Evolutionary conservation across 352 stramenopile species (phyloP), one percentile per base, ranked within the genome.

Genomic region (Pythium aquatile): DNA sequence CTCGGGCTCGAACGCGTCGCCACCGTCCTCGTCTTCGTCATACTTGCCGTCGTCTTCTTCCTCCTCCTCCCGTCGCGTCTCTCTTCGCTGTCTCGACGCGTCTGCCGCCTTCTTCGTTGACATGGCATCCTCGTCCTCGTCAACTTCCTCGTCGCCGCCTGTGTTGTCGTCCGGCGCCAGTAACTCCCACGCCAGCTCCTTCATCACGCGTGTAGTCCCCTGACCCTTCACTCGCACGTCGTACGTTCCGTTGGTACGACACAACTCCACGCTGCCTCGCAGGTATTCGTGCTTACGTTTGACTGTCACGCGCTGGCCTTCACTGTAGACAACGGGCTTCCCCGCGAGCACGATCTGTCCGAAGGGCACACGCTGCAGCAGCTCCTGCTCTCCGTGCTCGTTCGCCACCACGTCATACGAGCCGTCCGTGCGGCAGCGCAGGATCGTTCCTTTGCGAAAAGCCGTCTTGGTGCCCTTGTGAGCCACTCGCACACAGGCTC

Each of bases 391-490:
- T 10, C 74, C 76, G 28, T 78, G 72, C 26, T 92, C 72, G 51
- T 87, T 70, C 7, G 84, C 61, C 14, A 83, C 59, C 29, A 94
- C 64, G 64, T 91, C 81, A 26, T 81, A 90, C 9, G 76, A 91
- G 58, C 76, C 73, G 48, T 94, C 74, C 1, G 75, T 79, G 8
- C 79, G 74, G 29, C 78, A 89, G 29, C 63, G 60, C 29, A 79
- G 32, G 20, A 94, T 83, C 48, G 77, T 81, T 1, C 76, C 85
- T 17, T 71, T 63, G 1, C 78, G 74, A 20, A 32, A 63, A 2
- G 69, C 71, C n/a, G 70, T 67, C 44, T 82, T 85, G 4, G 82
- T 88, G 35, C 73, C 72, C 55, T 85, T 85, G 44, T 87, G 65
- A 0, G 74, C 58, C 14, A 91, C 62, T 1, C 61, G 62, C 3